Evolutionary conservation across 805 yeast genomes (phyloP).

Genomic region (Metschnikowia anglica): DNA sequence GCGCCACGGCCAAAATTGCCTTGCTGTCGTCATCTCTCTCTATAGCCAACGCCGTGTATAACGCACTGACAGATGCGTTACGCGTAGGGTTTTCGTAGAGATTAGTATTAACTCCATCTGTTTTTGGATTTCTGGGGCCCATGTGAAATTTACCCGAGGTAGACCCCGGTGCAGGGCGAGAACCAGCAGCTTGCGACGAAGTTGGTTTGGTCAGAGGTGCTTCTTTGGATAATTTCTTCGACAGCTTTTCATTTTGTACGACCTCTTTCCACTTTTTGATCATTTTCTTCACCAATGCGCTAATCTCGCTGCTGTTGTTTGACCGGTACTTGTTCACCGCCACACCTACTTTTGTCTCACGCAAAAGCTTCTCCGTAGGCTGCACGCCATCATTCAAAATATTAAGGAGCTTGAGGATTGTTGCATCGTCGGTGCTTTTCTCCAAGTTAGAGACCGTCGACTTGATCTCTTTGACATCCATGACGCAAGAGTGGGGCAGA

Average conservation of each 20-base stretch:
- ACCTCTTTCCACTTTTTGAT: constrained; percentile 89
- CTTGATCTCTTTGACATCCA: constrained; percentile 75
- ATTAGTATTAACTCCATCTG: constrained; percentile 73
- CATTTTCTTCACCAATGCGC: constrained; percentile 72
- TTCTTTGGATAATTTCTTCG: constrained; percentile 27
- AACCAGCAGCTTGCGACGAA: constrained; percentile 3
- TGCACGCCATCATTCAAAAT: constrained; percentile 66
- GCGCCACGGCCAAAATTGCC: constrained; percentile 60
- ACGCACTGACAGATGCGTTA: constrained; percentile 77
- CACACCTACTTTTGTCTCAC: constrained; percentile 97
- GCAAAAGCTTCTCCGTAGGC: constrained; percentile 81
- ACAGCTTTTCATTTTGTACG: constrained; percentile 63
- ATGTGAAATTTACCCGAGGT: constrained; percentile 38
- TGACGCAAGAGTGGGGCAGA: constrained; percentile 20
- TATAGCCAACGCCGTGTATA: constrained; percentile 85
- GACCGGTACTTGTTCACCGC: constrained; percentile 87
- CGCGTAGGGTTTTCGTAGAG: constrained; percentile 76
- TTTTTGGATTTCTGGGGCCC: constrained; percentile 71
- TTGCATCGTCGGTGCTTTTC: constrained; percentile 60
- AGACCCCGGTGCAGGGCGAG: constrained; percentile 23
- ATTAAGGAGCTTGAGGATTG: constrained; percentile 64
- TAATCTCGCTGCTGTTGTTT: constrained; percentile 63
- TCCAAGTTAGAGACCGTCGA: constrained; percentile 71
- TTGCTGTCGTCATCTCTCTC: constrained; percentile 64
- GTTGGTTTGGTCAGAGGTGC: constrained; percentile 7